These are phyloP conservation scores for Mycena galericulata DNA, from an alignment of 768 basidiomycete species.

Conservation along the genomic window DNA sequence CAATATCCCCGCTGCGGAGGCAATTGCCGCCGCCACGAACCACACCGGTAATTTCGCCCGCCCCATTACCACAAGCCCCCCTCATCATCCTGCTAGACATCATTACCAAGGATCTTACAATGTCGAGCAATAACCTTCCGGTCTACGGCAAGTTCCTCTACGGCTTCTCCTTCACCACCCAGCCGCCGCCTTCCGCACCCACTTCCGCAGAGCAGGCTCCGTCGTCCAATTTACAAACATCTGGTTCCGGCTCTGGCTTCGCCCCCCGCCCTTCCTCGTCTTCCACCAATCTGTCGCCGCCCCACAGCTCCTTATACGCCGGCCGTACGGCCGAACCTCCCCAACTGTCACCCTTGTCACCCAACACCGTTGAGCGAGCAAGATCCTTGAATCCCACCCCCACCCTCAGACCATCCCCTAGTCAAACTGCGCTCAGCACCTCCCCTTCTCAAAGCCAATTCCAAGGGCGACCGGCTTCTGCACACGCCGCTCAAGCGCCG, in stretches of 20 bases:
- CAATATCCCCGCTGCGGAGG: conserved; percentile 67
- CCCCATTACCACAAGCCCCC: conserved; percentile 33
- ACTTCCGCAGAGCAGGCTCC: conserved; percentile 35
- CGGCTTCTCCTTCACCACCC: conserved; percentile 59
- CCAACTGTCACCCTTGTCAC: conserved; percentile 23
- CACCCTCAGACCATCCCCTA: conserved; percentile 42
- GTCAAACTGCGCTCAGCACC: conserved; percentile 40
- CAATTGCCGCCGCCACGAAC: conserved; percentile 59
- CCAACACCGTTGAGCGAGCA: conserved; percentile 29
- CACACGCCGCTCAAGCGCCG: conserved; percentile 27
- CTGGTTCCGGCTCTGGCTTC: conserved; percentile 21
- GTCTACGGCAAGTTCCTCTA: conserved; percentile 89
- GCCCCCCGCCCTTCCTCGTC: conserved; percentile 34
- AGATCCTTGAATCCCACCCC: conserved; percentile 32
- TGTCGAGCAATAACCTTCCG: conserved; percentile 79
- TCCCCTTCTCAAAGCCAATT: conserved; percentile 42
- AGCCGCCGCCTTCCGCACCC: conserved; percentile 42
- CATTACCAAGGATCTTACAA: conserved; percentile 79
- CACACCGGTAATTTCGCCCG: conserved; percentile 54
- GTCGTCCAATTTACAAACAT: conserved; percentile 29
- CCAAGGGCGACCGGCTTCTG: conserved; percentile 29
- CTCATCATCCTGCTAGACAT: conserved; percentile 58
- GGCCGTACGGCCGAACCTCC: conserved; percentile 11
- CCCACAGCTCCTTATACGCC: conserved; percentile 10
- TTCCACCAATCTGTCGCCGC: conserved; percentile 11